Evolutionary conservation across 2,329 filamentous ascomycete species (phyloP).

Genomic region (Aspergillus brasiliensis): DNA sequence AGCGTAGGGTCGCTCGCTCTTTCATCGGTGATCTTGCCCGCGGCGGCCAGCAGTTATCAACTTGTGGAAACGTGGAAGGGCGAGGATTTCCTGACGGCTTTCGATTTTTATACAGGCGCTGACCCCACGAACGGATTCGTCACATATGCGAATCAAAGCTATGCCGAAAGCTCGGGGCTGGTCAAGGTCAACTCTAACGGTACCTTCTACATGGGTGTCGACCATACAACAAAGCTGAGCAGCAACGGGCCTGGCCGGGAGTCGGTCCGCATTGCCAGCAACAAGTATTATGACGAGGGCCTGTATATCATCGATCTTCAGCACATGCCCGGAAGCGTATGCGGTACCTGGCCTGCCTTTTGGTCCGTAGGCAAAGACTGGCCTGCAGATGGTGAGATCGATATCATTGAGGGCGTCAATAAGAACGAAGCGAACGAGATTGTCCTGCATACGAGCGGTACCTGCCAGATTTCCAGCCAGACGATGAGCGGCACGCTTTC

Average conservation of each 20-base stretch:
- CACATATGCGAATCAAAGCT: constrained; percentile 48
- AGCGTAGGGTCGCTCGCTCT: constrained; percentile 36
- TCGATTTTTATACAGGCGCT: constrained; percentile 50
- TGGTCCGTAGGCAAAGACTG: constrained; percentile 48
- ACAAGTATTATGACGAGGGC: constrained; percentile 48
- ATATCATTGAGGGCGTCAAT: constrained; percentile 57
- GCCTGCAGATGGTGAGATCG: constrained; percentile 51
- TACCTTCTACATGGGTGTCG: constrained; percentile 49
- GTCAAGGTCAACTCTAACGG: constrained; percentile 37
- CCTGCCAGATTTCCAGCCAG: constrained; percentile 45
- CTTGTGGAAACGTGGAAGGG: constrained; percentile 48
- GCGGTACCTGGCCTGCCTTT: constrained; percentile 56
- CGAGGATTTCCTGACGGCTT: constrained; percentile 52
- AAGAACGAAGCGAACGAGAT: constrained; percentile 46
- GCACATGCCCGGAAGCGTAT: constrained; percentile 52
- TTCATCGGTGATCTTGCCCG: constrained; percentile 29
- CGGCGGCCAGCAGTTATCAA: constrained; percentile 33
- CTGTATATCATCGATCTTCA: constrained; percentile 52
- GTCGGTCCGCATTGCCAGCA: constrained; percentile 49
- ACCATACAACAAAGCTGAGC: constrained; percentile 41
- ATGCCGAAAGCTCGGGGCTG: constrained; percentile 41
- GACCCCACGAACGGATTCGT: constrained; percentile 56
- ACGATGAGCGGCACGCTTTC: constrained; percentile 53
- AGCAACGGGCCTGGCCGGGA: constrained; percentile 43
- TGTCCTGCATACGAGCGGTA: constrained; percentile 52